These are phyloP conservation scores for Aspergillus nanangensis DNA, from an alignment of 495 filamentous ascomycete species.

Conservation along the genomic window DNA sequence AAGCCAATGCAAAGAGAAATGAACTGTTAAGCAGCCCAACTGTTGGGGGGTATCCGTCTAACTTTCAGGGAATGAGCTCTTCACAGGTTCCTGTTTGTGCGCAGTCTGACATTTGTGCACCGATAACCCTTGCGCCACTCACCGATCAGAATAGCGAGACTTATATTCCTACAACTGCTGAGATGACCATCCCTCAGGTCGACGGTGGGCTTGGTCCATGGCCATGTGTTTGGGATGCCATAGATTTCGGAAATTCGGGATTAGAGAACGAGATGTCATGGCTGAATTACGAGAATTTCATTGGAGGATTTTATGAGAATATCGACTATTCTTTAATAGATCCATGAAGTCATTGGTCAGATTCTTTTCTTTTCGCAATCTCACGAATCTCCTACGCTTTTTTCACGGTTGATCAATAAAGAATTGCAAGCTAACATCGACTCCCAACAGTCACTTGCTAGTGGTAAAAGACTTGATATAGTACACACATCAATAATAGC, in stretches of 20 bases:
- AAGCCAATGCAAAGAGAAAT: conserved; percentile 23
- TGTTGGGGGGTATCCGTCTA: too few species aligned
- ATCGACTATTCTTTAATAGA: conserved; percentile 12
- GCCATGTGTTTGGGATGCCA: conserved; percentile 29
- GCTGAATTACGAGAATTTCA: conserved; percentile 31
- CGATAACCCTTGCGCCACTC: neutral
- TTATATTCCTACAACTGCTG: neutral
- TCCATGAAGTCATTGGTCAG: too few species aligned
- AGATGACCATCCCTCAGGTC: neutral
- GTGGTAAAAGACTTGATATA: conserved; percentile 19
- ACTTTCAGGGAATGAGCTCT: too few species aligned
- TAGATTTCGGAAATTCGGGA: conserved; percentile 16
- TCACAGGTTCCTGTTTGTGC: neutral
- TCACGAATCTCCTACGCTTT: too few species aligned
- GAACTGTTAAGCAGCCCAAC: neutral
- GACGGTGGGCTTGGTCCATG: conserved; percentile 9
- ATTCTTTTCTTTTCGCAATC: too few species aligned
- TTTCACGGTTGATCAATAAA: too few species aligned
- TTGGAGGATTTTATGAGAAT: conserved; percentile 27
- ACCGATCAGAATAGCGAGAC: neutral
- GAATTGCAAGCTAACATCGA: too few species aligned
- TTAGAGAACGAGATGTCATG: conserved; percentile 20
- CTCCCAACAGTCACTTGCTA: too few species aligned
- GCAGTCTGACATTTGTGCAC: conserved; percentile 3
- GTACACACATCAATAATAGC: conserved; percentile 9